Base-by-base conservation (phyloP, 148 eudicot genomes). In the Spergularia marina region DNA sequence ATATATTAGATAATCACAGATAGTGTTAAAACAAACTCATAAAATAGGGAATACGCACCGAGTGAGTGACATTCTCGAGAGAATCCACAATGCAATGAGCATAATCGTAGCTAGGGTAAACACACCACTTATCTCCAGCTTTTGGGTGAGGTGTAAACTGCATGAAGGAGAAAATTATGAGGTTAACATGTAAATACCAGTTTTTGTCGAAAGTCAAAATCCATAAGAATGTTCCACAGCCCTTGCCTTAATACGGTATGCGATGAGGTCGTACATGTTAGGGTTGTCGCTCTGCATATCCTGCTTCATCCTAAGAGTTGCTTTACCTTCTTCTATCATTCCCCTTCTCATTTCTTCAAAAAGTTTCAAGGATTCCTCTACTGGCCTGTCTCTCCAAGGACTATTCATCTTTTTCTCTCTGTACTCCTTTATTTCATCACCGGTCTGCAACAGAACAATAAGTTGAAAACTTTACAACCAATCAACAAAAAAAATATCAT, bases 81-180 rank as follows among this genome's bases (percentile, higher is more conserved):
- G 99, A 95, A 87, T 95, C 98, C 52, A 95, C 99, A 72, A 79
- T 86, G 79, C 98, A 95, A 77, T 95, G 99, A 53, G 97, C 85
- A 73, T 80, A 92, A 80, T 95, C 99, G 77, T 95, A 95, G 83
- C 97, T 95, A 62, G 97, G 99, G 76, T 95, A 95, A 68, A 95
- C 89, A 76, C 97, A 95, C 99, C 98, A 92, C 78, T 86, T 91
- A 78, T 95, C 97, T 83, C 98, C 99, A 9, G 98, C 98, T 72
- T 92, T 96, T 59, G 99, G 99, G 83, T 95, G 99, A 80, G 94
- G 89, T 16, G 99, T 87, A 71, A 92, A 95, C 99, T 95, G 93
- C 79, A 58, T 6, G 17, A 62, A 23, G 6, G 65, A 44, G 65
- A 64, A 69, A 30, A 70, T 6, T 44, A 0, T 10, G 12, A 34